Evolutionary conservation across 208 protist genomes (phyloP).

Genomic region (Trypanosoma congolense): DNA sequence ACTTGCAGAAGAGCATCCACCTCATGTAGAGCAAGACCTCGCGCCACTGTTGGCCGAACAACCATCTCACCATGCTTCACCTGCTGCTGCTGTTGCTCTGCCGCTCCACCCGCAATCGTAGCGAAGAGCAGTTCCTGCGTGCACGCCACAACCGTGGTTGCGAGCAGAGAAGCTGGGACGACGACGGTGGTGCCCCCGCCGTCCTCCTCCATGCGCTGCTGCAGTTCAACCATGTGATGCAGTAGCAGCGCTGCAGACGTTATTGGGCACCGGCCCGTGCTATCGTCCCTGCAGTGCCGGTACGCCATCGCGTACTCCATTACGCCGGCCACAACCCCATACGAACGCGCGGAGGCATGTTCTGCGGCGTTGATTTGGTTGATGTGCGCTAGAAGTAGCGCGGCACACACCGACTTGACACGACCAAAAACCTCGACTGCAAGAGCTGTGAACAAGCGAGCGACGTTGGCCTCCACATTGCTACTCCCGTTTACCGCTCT

Average conservation of each 20-base stretch:
- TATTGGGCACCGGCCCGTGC: slow-evolving; percentile 22
- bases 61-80: background rate
- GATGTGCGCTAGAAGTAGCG: slow-evolving; percentile 29
- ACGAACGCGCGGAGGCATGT: slow-evolving; percentile 14
- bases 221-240: slow-evolving; percentile 18
- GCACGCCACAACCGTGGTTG: slow-evolving; percentile 29
- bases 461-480: slow-evolving; percentile 5
- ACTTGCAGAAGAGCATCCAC: slow-evolving; percentile 47
- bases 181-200: slow-evolving; percentile 1
- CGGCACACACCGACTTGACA: slow-evolving; percentile 17
- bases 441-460: slow-evolving; percentile 31
- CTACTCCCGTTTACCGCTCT: background rate
- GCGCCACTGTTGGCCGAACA: slow-evolving; percentile 10
- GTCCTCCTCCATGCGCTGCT: slow-evolving; percentile 3
- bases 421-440: slow-evolving; percentile 23
- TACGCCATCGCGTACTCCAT: slow-evolving; percentile 52
- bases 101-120: slow-evolving; percentile 37
- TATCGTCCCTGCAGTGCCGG: slow-evolving; percentile 10
- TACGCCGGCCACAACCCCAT: slow-evolving; percentile 54
- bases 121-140: slow-evolving; percentile 65
- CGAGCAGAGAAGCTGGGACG: slow-evolving; percentile 4
- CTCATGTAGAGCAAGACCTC: slow-evolving; percentile 46
- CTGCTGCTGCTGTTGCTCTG: slow-evolving; percentile 22
- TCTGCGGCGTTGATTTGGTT: slow-evolving; percentile 2
- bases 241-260: slow-evolving; percentile 20